Base-by-base conservation (phyloP, 768 basidiomycete species). In the Agrocybe pediades region DNA sequence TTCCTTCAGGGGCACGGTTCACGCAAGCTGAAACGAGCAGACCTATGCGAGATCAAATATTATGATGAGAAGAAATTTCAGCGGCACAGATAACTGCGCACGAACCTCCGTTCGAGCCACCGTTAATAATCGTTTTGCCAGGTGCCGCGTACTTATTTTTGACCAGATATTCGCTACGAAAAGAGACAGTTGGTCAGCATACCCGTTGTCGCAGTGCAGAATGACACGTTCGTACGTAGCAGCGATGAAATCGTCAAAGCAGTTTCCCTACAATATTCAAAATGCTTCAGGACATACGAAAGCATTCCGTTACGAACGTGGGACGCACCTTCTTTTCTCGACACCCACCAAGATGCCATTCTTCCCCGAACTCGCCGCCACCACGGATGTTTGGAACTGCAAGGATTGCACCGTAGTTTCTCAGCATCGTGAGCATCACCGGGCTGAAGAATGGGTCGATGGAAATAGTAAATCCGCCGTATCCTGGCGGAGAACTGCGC, bases 1-100 rank as follows among this genome's bases (percentile, higher is more conserved):
- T 86, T 24, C 78, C 78, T 64, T 89, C 82, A 1, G 87, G 87
- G 0, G 90, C 90, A 33, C 87, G 86, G 55, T 92, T 88, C 42
- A 88, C 76, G 58, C 87, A 92, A n/a, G 90, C 90, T n/a, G 83
- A 84, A n/a, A 92, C 81, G 23, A 92, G 80, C 2, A 93, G 73
- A 45, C 90, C 89, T 88, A 61, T 30, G 45, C 33, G 26, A 20
- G 40, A 17, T 41, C 41, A 41, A 21, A 47, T 30, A 57, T 41
- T 23, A 52, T 9, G 7, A 24, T 48, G 26, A 11, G 27, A 46
- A 21, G 27, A 17, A 23, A 33, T 36, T 23, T 39, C 46, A 17
- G 36, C 27, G 24, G 20, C 4, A 27, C 29, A 27, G 23, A 42
- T 39, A 5, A 25, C 44, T 26, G 19, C 16, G 23, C 17, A 23